These are phyloP conservation scores for Penicillium glabrum DNA, from an alignment of 2,329 filamentous ascomycete species.

Conservation along the genomic window DNA sequence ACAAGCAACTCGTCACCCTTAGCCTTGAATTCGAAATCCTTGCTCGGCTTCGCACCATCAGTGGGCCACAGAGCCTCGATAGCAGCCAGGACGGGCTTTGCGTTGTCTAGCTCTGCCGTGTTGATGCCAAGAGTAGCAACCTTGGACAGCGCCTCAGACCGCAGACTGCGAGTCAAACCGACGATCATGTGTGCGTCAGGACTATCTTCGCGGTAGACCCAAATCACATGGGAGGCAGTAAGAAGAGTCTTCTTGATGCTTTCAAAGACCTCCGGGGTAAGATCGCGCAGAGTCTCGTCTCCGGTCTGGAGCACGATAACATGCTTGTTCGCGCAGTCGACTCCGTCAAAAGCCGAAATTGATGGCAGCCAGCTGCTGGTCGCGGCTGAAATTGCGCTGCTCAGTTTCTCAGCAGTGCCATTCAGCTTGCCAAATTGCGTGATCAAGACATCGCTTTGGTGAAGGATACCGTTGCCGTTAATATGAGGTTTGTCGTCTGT, in stretches of 20 bases:
- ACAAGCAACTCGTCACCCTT: constrained; percentile 19
- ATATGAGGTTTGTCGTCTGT: constrained; percentile 1
- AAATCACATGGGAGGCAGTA: constrained; percentile 19
- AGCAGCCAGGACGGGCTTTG: constrained; percentile 10
- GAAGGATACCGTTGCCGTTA: constrained; percentile 12
- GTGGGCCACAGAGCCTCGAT: constrained; percentile 20
- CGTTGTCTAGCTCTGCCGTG: constrained; percentile 10
- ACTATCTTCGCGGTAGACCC: constrained; percentile 23
- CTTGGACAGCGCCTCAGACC: constrained; percentile 25
- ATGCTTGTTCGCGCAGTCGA: constrained; percentile 13
- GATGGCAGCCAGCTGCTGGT: constrained; percentile 10
- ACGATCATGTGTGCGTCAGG: constrained; percentile 30
- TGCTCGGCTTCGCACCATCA: constrained; percentile 6
- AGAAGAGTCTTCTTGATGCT: constrained; percentile 19
- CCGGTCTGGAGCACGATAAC: constrained; percentile 20
- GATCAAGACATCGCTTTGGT: constrained; percentile 13
- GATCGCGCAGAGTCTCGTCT: constrained; percentile 12
- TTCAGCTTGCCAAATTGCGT: constrained; percentile 15
- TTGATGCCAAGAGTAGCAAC: constrained; percentile 24
- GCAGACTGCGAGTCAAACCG: constrained; percentile 25
- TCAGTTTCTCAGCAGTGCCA: constrained; percentile 11
- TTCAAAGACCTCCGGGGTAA: constrained; percentile 12
- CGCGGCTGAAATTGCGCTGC: background rate
- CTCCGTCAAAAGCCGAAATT: constrained; percentile 4
- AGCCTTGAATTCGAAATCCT: constrained; percentile 25